phyloP scores from a whole-genome alignment of 441 rosid species.

The Pelargonium myrrhifolium region DNA sequence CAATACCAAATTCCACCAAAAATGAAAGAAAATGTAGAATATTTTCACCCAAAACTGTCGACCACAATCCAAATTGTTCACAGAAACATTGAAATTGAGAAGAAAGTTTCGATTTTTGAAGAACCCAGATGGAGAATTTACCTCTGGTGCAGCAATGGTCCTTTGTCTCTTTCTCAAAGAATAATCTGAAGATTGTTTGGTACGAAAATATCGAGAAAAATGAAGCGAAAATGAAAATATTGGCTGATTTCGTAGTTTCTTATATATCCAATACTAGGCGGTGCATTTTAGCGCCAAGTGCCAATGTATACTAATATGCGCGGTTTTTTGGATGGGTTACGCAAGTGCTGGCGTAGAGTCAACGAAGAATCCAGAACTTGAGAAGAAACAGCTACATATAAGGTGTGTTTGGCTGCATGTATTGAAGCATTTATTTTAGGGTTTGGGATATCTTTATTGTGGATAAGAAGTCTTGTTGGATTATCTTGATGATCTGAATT shows the following conservation, averaged over 20 bases:
- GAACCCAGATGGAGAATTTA: conserved; percentile 17
- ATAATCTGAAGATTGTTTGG: neutral
- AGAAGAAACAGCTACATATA: neutral
- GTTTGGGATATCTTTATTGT: too few species aligned
- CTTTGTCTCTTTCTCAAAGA: neutral
- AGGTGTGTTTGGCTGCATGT: conserved; percentile 2
- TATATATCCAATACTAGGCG: conserved; percentile 18
- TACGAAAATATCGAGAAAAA: neutral
- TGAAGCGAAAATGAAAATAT: neutral
- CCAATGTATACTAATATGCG: conserved; percentile 18
- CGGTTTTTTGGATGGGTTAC: conserved; percentile 10
- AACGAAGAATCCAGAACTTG: conserved; percentile 11
- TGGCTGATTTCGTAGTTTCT: neutral
- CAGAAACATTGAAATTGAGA: conserved; percentile 4
- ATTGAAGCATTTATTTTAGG: too few species aligned
- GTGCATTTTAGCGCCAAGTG: conserved; percentile 15
- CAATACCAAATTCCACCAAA: neutral
- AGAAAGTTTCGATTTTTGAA: conserved; percentile 1
- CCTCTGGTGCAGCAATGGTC: conserved; percentile 2
- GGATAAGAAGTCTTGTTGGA: too few species aligned
- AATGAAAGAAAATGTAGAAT: neutral
- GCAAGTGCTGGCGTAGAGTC: conserved; percentile 26
- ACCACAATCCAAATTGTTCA: neutral
- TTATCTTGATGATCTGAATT: too few species aligned
- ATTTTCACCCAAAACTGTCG: neutral